phyloP scores from a whole-genome alignment of 129 eudicot species.

The Tagetes patula region DNA sequence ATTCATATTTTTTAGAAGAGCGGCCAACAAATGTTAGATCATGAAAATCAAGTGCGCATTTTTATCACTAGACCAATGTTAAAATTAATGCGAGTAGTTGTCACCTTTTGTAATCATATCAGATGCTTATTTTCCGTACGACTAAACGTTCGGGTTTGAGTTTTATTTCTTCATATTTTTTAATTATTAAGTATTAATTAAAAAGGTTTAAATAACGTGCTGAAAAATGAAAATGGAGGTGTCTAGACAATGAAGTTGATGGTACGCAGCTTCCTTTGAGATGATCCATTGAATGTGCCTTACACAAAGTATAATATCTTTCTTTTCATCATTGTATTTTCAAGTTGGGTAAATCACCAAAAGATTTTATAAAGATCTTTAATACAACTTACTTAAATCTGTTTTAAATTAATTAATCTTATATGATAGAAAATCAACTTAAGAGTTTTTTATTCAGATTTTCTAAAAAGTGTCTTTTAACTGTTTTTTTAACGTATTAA shows the following conservation, averaged over 20 bases:
- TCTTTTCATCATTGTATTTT: conserved; percentile 32
- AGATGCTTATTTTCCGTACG: background rate
- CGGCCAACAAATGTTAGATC: too few relatives aligned
- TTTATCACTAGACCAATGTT: too few relatives aligned
- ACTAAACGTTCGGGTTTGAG: background rate
- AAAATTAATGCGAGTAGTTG: too few relatives aligned
- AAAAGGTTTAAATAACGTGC: background rate
- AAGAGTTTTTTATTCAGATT: background rate
- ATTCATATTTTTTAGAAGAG: too few relatives aligned
- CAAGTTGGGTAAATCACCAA: conserved; percentile 28
- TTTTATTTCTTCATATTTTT: background rate
- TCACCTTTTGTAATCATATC: too few relatives aligned
- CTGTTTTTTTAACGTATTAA: too few relatives aligned
- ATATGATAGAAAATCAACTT: background rate
- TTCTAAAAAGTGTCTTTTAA: background rate
- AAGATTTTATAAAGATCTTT: background rate
- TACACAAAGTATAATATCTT: conserved; percentile 32
- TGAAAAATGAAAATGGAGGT: background rate
- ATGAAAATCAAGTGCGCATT: too few relatives aligned
- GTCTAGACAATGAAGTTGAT: conserved; percentile 33
- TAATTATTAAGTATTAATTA: background rate
- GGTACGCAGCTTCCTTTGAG: conserved; percentile 37
- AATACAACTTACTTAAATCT: background rate
- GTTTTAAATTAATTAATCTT: background rate
- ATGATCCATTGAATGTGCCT: conserved; percentile 38